Evolutionary conservation across 2,329 filamentous ascomycete species (phyloP).

Genomic region (Fusarium concolor): DNA sequence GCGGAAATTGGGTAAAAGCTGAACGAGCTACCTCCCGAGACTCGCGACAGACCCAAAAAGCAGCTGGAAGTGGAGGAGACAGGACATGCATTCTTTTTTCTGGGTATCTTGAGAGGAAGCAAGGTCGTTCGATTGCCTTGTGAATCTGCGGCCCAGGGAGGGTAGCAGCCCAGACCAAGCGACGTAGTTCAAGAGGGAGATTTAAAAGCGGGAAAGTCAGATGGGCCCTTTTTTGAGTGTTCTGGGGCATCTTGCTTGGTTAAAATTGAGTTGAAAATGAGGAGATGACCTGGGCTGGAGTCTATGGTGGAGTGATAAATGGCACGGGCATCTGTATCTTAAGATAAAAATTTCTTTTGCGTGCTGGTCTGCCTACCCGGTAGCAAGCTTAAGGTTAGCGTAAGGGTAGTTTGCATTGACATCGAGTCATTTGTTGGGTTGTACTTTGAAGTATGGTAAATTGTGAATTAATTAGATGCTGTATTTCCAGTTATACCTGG

Average conservation of each 20-base stretch:
- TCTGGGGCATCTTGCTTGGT: neutral
- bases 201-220: neutral
- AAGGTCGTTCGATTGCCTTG: neutral
- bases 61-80: neutral
- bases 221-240: neutral
- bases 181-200: neutral
- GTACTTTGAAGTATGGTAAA: too few relatives aligned
- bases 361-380: too few relatives aligned
- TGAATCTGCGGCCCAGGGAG: neutral
- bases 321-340: too few relatives aligned
- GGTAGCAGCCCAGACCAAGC: neutral
- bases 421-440: too few relatives aligned
- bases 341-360: too few relatives aligned
- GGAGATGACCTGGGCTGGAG: too few relatives aligned
- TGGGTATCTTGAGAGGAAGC: neutral
- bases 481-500: too few relatives aligned
- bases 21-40: neutral
- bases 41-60: neutral
- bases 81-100: neutral
- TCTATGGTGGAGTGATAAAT: too few relatives aligned
- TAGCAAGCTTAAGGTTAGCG: too few relatives aligned
- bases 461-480: too few relatives aligned
- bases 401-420: too few relatives aligned
- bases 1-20: neutral
- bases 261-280: too few relatives aligned